Percentiles rank a stretch among this genome's conserved stretches.
Evolutionary conservation across 768 basidiomycete genomes (phyloP).

Genomic region (Dentipellis sp.): DNA sequence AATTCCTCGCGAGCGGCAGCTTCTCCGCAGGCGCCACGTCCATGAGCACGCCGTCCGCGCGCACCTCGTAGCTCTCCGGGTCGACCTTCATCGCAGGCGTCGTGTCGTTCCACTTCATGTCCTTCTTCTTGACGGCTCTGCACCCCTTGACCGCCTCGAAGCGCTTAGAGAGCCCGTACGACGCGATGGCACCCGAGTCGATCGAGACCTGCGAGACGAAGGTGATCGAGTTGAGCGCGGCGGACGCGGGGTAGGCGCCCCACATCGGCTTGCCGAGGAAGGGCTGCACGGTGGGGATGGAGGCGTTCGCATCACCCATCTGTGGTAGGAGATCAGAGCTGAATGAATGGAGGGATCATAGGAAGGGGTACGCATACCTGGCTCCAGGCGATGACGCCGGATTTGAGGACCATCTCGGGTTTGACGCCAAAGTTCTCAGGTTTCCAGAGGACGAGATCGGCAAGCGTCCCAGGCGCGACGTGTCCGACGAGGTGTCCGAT

Average conservation of each 20-base stretch:
- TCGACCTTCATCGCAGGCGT: conserved; percentile 85
- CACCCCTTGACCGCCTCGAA: conserved; percentile 72
- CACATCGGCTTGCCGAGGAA: conserved; percentile 87
- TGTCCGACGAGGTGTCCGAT: conserved; percentile 84
- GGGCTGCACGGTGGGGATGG: conserved; percentile 94
- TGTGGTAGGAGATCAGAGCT: conserved; percentile 21
- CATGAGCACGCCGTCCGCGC: conserved; percentile 66
- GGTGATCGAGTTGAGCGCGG: conserved; percentile 73
- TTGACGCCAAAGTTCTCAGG: conserved; percentile 89
- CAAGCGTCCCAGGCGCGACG: conserved; percentile 71
- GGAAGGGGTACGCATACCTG: conserved; percentile 37
- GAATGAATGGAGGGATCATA: not conserved
- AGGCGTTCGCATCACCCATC: conserved; percentile 97
- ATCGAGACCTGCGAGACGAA: conserved; percentile 81
- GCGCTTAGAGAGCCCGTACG: conserved; percentile 65
- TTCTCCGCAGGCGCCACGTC: conserved; percentile 68
- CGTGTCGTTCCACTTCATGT: conserved; percentile 89
- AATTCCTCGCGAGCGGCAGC: conserved; percentile 60
- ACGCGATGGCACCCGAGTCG: conserved; percentile 42
- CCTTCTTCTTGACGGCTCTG: conserved; percentile 65
- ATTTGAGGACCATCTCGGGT: conserved; percentile 92
- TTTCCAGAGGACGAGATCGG: conserved; percentile 94
- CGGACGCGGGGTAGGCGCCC: conserved; percentile 71
- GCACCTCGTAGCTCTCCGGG: conserved; percentile 85
- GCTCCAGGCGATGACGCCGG: conserved; percentile 86